Percentiles rank a stretch among this genome's conserved stretches.
Evolutionary conservation across 2,329 filamentous ascomycete genomes (phyloP).

Genomic region (Fusarium sp.): DNA sequence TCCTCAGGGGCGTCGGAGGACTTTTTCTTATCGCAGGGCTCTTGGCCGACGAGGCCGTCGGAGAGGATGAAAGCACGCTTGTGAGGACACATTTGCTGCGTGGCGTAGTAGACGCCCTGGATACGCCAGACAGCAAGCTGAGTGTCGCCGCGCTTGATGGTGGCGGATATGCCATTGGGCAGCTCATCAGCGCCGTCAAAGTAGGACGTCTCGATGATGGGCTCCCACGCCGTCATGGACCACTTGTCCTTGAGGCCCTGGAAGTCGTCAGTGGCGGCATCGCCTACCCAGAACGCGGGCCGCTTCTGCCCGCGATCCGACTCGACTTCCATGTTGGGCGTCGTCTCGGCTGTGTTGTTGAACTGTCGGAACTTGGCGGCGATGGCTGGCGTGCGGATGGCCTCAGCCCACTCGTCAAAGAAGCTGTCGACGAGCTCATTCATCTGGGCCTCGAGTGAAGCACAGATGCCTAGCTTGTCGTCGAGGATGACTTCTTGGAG

Average conservation of each 20-base stretch:
- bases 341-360: slow-evolving; percentile 80
- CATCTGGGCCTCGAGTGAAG: slow-evolving; percentile 89
- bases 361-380: slow-evolving; percentile 83
- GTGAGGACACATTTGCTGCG: slow-evolving; percentile 95
- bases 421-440: slow-evolving; percentile 83
- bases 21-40: slow-evolving; percentile 49
- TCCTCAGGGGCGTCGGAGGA: slow-evolving; percentile 40
- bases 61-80: slow-evolving; percentile 91
- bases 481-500: slow-evolving; percentile 85
- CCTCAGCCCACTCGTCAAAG: slow-evolving; percentile 94
- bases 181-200: slow-evolving; percentile 74
- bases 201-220: slow-evolving; percentile 76
- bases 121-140: slow-evolving; percentile 91
- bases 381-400: slow-evolving; percentile 75
- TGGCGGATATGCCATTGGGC: slow-evolving; percentile 79
- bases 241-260: slow-evolving; percentile 72
- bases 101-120: slow-evolving; percentile 82
- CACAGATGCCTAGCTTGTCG: slow-evolving; percentile 87
- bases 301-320: slow-evolving; percentile 78
- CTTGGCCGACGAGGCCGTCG: slow-evolving; percentile 84
- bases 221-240: slow-evolving; percentile 77
- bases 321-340: slow-evolving; percentile 77
- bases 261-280: slow-evolving; percentile 78
- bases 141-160: slow-evolving; percentile 87
- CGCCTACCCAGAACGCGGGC: slow-evolving; percentile 82